Percentiles rank a stretch among this genome's conserved stretches.
Conservation (phyloP, 257 asterid species). For the Haberlea rhodopensis region DNA sequence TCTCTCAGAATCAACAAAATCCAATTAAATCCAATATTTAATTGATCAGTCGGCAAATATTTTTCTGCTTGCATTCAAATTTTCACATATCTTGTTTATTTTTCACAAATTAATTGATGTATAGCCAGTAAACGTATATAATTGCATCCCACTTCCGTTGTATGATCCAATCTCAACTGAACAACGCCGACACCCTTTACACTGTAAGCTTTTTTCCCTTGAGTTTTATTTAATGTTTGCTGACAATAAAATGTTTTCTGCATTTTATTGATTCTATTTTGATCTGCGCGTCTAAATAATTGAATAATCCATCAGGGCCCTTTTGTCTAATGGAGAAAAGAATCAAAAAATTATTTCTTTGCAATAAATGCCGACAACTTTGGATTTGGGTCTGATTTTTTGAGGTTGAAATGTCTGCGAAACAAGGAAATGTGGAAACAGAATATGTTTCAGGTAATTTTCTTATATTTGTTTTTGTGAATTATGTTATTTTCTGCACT, state of each 20-base stretch:
- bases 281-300: neutral
- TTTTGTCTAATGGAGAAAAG: neutral
- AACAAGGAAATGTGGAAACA: slow-evolving; percentile 26
- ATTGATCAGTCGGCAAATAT: neutral
- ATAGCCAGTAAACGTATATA: neutral
- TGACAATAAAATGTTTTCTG: too few relatives aligned
- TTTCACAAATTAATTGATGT: neutral
- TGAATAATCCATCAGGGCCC: neutral
- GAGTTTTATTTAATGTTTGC: neutral
- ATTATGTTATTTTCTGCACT: neutral
- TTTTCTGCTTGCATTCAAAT: neutral
- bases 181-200: neutral
- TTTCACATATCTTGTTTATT: neutral
- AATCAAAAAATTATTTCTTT: too few relatives aligned
- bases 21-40: neutral
- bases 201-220: neutral
- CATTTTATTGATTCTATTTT: neutral
- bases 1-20: neutral
- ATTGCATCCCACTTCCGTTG: neutral
- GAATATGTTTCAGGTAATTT: slow-evolving; percentile 28
- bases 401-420: slow-evolving; percentile 27
- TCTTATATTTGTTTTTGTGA: neutral
- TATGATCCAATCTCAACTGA: neutral
- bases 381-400: neutral
- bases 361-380: neutral